phyloP scores from a whole-genome alignment of 2,329 filamentous ascomycete species.

The Ophiostoma tasmaniense region DNA sequence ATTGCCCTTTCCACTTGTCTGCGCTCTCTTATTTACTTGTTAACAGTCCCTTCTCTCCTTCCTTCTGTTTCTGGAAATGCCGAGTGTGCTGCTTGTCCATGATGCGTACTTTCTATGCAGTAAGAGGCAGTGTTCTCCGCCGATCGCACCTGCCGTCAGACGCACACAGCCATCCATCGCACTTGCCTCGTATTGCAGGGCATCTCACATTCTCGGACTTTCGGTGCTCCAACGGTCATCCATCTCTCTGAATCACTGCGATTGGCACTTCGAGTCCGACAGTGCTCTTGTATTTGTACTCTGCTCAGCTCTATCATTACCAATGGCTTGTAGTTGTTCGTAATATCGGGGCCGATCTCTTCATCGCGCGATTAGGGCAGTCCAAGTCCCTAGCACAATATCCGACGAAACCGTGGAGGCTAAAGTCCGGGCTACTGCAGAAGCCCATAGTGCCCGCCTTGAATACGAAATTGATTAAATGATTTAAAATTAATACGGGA shows the following conservation, averaged over 20 bases:
- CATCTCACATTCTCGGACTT: background rate
- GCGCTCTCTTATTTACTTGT: too few species aligned
- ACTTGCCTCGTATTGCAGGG: background rate
- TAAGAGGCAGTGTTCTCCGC: background rate
- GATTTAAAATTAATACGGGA: background rate
- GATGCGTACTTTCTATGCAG: background rate
- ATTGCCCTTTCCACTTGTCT: background rate
- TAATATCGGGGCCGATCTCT: background rate
- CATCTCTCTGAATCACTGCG: background rate
- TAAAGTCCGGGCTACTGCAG: constrained; percentile 16
- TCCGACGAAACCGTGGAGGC: constrained; percentile 14
- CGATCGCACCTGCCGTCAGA: background rate
- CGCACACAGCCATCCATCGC: background rate
- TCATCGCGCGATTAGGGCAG: background rate
- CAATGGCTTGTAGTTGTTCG: background rate
- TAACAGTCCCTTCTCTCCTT: too few species aligned
- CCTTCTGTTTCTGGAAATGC: background rate
- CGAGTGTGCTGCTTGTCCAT: too few species aligned
- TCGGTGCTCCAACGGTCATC: background rate
- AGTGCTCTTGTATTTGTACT: background rate
- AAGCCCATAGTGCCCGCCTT: background rate
- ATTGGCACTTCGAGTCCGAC: background rate
- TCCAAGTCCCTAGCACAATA: constrained; percentile 7
- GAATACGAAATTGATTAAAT: background rate
- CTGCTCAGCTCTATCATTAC: background rate